Evolutionary conservation across 2,329 filamentous ascomycete species (phyloP), one percentile per base, ranked within the genome.

Genomic region (Clarireedia sp.): DNA sequence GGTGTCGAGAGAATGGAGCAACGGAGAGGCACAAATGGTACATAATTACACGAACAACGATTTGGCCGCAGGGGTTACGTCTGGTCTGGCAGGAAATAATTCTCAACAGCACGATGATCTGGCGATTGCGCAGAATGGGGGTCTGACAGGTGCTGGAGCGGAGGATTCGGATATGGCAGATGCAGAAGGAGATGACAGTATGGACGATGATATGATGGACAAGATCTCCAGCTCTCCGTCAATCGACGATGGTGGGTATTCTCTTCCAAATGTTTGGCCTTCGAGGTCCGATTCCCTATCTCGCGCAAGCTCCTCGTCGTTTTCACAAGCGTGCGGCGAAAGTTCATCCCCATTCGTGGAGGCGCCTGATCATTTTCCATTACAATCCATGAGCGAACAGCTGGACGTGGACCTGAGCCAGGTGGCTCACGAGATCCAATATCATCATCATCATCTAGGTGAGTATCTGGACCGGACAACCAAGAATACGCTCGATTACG

Each of bases 171-270:
- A 89, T 60, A 73, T 82, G 66, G 80, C 86, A 63, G 81, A 82
- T 62, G 83, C 82, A 48, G 85, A 86, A 65, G 87, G 78, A 48
- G 82, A 89, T 58, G 87, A 88, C 64, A 81, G 88, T 65, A 74
- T 90, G 70, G 90, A 70, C 54, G 85, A 96, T 72, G 92, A 97
- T 72, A 85, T 96, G 84, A 90, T 95, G 87, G 94, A 97, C 76
- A 94, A 94, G 73, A 96, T 99, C 63, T 97, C 92, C 67, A 97
- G 91, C 73, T 97, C 92, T 66, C 94, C 94, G 69, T 97, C 92
- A 66, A 99, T 99, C 73, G 90, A 95, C 78, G 92, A 97, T 86
- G 92, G 92, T 99, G 85, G 80, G 90, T 94, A 77, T 67, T 62
- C 61, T 58, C 63, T 67, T 66, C 61, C 61, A 55, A 57, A 57